Evolutionary conservation across 805 yeast species (phyloP).

Genomic region (Candida piceae): DNA sequence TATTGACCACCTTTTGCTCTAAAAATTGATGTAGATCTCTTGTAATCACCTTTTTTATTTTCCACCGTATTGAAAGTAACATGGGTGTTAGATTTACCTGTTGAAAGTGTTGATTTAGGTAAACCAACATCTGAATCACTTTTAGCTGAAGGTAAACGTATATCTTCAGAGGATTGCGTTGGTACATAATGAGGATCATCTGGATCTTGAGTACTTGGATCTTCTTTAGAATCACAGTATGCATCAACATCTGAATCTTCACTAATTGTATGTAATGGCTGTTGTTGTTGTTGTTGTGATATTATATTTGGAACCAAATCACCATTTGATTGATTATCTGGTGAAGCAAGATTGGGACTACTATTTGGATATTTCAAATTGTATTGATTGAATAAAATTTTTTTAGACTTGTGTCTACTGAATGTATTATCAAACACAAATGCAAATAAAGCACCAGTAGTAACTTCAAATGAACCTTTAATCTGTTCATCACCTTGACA

Average conservation of each 20-base stretch:
- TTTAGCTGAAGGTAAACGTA: too few species aligned
- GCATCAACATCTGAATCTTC: slow-evolving; percentile 3
- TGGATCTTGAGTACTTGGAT: too few species aligned
- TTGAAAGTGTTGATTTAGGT: not conserved
- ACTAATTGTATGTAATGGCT: slow-evolving; percentile 3
- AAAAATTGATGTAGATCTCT: slow-evolving; percentile 25
- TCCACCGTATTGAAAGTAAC: slow-evolving; percentile 27
- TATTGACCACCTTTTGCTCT: slow-evolving; percentile 61
- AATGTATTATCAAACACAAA: slow-evolving; percentile 90
- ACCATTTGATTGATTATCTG: too few species aligned
- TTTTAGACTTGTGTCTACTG: slow-evolving; percentile 79
- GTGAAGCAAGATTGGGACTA: too few species aligned
- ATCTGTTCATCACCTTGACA: slow-evolving; percentile 56
- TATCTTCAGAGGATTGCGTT: too few species aligned
- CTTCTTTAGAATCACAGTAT: too few species aligned
- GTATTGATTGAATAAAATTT: slow-evolving; percentile 59
- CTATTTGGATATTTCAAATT: too few species aligned
- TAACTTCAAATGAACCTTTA: slow-evolving; percentile 57
- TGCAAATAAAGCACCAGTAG: slow-evolving; percentile 69
- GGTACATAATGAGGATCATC: too few species aligned
- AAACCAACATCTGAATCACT: not conserved
- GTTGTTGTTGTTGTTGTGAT: too few species aligned
- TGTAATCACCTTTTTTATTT: slow-evolving; percentile 5
- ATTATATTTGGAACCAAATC: too few species aligned
- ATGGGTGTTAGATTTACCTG: slow-evolving; percentile 3